Base-by-base conservation (phyloP, 108 stramenopile genomes). In the Pseudonitzschia pungens region DNA sequence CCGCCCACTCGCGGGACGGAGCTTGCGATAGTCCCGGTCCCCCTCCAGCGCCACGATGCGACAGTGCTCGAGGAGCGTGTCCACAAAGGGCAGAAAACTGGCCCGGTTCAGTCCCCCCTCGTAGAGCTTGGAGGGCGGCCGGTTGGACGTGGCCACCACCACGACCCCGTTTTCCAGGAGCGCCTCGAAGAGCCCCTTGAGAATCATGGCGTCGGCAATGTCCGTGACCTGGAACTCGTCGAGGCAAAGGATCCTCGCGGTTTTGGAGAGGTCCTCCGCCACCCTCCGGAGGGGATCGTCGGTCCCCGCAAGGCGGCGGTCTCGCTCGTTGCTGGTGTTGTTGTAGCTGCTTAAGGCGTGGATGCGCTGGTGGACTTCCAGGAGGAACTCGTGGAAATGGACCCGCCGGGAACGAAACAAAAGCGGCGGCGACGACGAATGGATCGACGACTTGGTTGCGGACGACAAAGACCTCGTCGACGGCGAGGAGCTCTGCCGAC, bases 141-240 rank as follows among this genome's bases (percentile, higher is more conserved):
- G 80, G 55, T 89, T 89, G 14, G 84, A 86, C 10, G 89, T 89
- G 15, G 86, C 80, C 14, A 86, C 82, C n/a, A 86, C 52, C 14
- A 83, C 69, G 24, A 83, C 55, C 26, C 82, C 82, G 15, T 52
- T 11, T 40, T 75, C 48, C 8, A 77, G 57, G 18, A 80, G 33
- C 18, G 50, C 10, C 62, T 69, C 68, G 29, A 58, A 58, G 14
- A 58, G n/a, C 14, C 57, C 24, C 29, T 58, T 58, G 4, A 84
- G 10, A 20, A 87, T 82, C 78, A 87, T 80, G 0, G 86, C 86
- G 72, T 87, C 86, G 0, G 83, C 86, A 70, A 87, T 79, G 29
- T 58, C 57, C 1, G 57, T 58, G 20, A 52, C 48, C 45, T 69
- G 68, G 24, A 43, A 44, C 16, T 44, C 36, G 21, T 43, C 41